phyloP scores from a whole-genome alignment of 768 basidiomycete species.

The Pleurotus platypus region DNA sequence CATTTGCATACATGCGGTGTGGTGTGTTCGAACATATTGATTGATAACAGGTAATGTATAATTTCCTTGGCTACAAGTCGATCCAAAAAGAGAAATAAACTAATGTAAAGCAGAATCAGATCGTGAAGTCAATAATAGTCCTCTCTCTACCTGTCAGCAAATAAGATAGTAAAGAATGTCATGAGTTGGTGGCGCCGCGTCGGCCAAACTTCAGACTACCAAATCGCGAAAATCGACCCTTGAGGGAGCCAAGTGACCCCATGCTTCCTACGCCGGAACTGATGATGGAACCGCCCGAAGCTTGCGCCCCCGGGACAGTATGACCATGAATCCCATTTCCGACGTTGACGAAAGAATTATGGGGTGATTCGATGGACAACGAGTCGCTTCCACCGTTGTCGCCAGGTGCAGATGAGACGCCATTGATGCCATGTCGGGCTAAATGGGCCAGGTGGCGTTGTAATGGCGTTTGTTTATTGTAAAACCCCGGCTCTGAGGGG shows the following conservation, averaged over 20 bases:
- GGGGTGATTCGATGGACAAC: slow-evolving; percentile 63
- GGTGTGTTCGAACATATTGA: neutral
- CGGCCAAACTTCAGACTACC: slow-evolving; percentile 72
- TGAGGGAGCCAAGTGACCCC: slow-evolving; percentile 58
- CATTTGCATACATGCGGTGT: neutral
- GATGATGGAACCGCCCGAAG: slow-evolving; percentile 56
- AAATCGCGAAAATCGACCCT: slow-evolving; percentile 72
- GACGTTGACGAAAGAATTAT: slow-evolving; percentile 74
- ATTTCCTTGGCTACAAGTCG: neutral
- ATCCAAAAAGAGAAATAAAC: slow-evolving; percentile 3
- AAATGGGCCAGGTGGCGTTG: slow-evolving; percentile 81
- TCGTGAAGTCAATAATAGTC: slow-evolving; percentile 8
- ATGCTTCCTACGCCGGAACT: slow-evolving; percentile 63
- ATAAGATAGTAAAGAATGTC: slow-evolving; percentile 13
- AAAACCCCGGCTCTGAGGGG: slow-evolving; percentile 17
- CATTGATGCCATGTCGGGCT: slow-evolving; percentile 79
- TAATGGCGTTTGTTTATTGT: slow-evolving; percentile 65
- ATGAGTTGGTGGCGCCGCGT: slow-evolving; percentile 27
- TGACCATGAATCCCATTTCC: slow-evolving; percentile 46
- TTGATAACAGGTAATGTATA: neutral
- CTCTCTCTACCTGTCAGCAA: slow-evolving; percentile 8
- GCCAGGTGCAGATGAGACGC: slow-evolving; percentile 73
- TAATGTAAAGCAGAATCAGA: slow-evolving; percentile 10
- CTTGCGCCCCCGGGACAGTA: slow-evolving; percentile 32
- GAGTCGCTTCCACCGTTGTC: slow-evolving; percentile 57